Conservation (phyloP, 306 rosid genomes). For the Geum urbanum region DNA sequence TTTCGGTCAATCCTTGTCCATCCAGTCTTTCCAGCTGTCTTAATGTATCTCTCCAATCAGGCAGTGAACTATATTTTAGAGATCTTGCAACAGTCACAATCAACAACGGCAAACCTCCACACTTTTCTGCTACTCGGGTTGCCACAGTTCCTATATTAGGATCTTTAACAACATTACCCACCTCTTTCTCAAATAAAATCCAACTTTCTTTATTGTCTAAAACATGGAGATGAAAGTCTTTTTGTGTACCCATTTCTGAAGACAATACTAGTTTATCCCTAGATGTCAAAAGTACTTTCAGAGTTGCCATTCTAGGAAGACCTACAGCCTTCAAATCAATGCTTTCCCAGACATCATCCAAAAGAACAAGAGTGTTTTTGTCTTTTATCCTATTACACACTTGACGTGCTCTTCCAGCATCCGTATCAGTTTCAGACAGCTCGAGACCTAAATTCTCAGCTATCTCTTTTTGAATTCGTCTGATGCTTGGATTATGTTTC, state of each 20-base stretch:
- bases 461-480: background rate
- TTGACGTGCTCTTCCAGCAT: background rate
- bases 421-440: background rate
- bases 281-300: background rate
- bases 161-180: background rate
- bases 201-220: background rate
- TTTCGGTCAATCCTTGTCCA: background rate
- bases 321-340: slow-evolving; percentile 15
- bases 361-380: slow-evolving; percentile 7
- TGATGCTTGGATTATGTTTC: background rate
- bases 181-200: background rate
- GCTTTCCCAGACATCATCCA: slow-evolving; percentile 35
- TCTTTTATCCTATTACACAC: background rate
- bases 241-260: background rate
- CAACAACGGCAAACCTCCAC: background rate
- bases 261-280: background rate
- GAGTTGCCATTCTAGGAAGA: background rate
- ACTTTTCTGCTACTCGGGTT: background rate
- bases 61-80: background rate
- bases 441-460: slow-evolving; percentile 21
- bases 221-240: background rate
- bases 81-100: background rate
- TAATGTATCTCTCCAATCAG: background rate
- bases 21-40: background rate
- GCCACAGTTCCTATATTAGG: background rate